These are phyloP conservation scores for Phytophthora niederhauseri DNA, from an alignment of 352 stramenopile species.

Conservation along the genomic window DNA sequence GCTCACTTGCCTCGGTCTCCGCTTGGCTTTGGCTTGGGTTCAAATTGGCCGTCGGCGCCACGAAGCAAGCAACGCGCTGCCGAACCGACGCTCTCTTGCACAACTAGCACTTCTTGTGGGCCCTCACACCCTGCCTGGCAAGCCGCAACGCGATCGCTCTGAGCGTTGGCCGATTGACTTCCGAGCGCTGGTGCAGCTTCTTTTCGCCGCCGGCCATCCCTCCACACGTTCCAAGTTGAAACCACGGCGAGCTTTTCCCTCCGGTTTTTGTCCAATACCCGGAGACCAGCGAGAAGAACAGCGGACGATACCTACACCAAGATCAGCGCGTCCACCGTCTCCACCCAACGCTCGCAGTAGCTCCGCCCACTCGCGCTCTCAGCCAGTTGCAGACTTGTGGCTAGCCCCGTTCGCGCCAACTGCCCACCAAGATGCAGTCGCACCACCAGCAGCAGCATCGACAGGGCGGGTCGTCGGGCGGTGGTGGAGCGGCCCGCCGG, in stretches of 20 bases:
- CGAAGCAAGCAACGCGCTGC: not conserved
- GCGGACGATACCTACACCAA: constrained; percentile 24
- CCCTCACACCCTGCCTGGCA: not conserved
- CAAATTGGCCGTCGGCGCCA: too few relatives aligned
- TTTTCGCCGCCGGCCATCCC: constrained; percentile 12
- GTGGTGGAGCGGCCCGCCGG: constrained; percentile 19
- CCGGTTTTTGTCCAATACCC: constrained; percentile 39
- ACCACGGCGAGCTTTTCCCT: constrained; percentile 8
- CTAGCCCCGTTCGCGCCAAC: not conserved
- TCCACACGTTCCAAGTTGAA: constrained; percentile 21
- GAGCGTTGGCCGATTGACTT: not conserved
- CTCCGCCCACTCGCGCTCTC: constrained; percentile 12
- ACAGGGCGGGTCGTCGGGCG: constrained; percentile 2
- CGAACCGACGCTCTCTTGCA: not conserved
- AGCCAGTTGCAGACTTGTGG: constrained; percentile 6
- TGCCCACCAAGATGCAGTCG: constrained; percentile 18
- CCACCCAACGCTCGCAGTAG: constrained; percentile 21
- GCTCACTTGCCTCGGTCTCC: constrained; percentile 6
- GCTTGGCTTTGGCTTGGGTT: constrained; percentile 3
- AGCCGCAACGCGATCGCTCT: not conserved
- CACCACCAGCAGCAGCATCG: constrained; percentile 9
- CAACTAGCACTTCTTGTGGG: not conserved
- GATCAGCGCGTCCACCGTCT: constrained; percentile 20
- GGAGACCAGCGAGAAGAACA: constrained; percentile 16
- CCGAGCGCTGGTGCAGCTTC: constrained; percentile 19